Evolutionary conservation across 2,329 filamentous ascomycete species (phyloP).

Genomic region (Byssothecium circinans): DNA sequence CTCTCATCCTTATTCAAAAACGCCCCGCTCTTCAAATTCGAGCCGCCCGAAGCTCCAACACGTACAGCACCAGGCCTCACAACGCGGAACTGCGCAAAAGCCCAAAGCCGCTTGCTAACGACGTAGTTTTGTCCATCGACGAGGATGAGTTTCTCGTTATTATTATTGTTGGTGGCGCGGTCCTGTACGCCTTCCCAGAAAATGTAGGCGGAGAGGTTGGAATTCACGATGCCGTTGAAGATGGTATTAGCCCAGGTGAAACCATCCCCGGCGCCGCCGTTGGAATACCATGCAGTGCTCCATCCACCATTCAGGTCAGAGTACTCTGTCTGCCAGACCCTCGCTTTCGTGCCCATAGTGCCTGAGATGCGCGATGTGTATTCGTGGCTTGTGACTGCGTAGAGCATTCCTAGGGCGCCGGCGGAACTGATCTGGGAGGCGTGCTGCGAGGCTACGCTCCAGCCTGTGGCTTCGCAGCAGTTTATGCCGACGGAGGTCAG

Average conservation of each 20-base stretch:
- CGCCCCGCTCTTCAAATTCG: constrained; percentile 35
- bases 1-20: constrained; percentile 40
- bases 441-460: constrained; percentile 43
- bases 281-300: constrained; percentile 51
- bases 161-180: constrained; percentile 42
- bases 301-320: constrained; percentile 48
- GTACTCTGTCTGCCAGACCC: constrained; percentile 58
- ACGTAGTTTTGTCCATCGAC: constrained; percentile 38
- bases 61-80: constrained; percentile 45
- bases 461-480: constrained; percentile 52
- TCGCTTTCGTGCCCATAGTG: constrained; percentile 46
- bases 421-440: constrained; percentile 43
- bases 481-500: constrained; percentile 44
- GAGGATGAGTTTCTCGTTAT: constrained; percentile 40
- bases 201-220: constrained; percentile 55
- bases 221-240: constrained; percentile 52
- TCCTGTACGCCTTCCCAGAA: constrained; percentile 57
- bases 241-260: constrained; percentile 60
- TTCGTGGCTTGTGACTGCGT: constrained; percentile 47
- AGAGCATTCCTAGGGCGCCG: constrained; percentile 44
- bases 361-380: constrained; percentile 47
- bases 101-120: constrained; percentile 45
- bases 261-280: constrained; percentile 54
- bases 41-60: constrained; percentile 35
- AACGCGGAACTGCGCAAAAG: constrained; percentile 46